Evolutionary conservation across 345 rosid species (phyloP).

Genomic region (Erodium maritimum): DNA sequence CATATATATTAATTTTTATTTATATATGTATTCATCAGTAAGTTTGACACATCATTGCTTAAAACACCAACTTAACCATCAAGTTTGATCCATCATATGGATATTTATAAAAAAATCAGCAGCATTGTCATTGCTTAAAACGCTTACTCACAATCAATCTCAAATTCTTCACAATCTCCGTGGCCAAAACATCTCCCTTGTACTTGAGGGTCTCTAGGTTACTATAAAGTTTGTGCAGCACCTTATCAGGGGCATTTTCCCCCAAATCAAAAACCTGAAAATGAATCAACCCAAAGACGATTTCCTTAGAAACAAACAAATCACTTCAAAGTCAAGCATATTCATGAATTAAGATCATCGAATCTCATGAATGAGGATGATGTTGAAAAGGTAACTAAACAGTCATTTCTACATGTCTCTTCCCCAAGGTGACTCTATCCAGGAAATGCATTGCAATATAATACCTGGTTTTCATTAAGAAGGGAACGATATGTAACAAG

Average conservation of each 20-base stretch:
- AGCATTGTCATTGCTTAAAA: background rate
- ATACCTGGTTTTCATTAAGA: slow-evolving; percentile 49
- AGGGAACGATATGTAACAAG: slow-evolving; percentile 39
- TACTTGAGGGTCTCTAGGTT: slow-evolving; percentile 26
- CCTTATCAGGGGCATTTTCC: slow-evolving; percentile 41
- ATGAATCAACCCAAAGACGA: background rate
- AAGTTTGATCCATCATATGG: too few species aligned
- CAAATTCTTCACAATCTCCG: slow-evolving; percentile 32
- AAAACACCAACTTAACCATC: too few species aligned
- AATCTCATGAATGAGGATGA: too few species aligned
- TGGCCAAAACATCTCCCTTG: slow-evolving; percentile 41
- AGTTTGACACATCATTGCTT: background rate
- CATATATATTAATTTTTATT: too few species aligned
- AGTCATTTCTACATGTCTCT: background rate
- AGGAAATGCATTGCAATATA: background rate
- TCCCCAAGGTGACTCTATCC: background rate
- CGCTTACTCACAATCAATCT: slow-evolving; percentile 49
- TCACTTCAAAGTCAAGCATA: background rate
- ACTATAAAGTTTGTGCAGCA: slow-evolving; percentile 33
- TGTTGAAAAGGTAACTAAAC: too few species aligned
- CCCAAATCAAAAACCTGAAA: slow-evolving; percentile 53
- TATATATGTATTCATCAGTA: too few species aligned
- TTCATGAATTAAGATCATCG: too few species aligned
- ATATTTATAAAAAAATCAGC: background rate
- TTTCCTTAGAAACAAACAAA: background rate